Base-by-base conservation (phyloP, 805 yeast species). In the Clavispora santaluciae region DNA sequence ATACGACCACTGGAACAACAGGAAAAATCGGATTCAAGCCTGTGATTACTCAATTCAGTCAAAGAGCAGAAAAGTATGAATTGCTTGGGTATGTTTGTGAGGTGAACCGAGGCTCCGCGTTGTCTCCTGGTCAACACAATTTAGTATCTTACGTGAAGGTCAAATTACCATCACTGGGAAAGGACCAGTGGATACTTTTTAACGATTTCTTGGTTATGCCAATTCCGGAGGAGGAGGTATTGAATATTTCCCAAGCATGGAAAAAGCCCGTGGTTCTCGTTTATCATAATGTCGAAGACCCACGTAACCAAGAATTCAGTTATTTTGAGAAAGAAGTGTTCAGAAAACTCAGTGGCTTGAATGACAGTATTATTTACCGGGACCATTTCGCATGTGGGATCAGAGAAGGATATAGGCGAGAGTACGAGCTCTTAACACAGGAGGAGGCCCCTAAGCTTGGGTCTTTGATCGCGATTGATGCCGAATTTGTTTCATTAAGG, bases 161-260 rank as follows among this genome's bases (percentile, higher is more conserved):
- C 4, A 66, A 61, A 12, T 40, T 49, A 3, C 46, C 48, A 3
- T 41, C 48, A 4, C 48, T 43, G 39, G 47, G 45, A 8, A 39
- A 36, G 20, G 72, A 72, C 35, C 56, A 56, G 51, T 93, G 99
- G 99, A 79, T 73, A 54, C 60, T 93, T 56, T 88, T 93, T 60
- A 93, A 93, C 57, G 98, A 93, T 60, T 93, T 91, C 61, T 66
- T 93, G 48, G 98, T 90, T 12, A 76, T 79, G 51, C 81, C 79
- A 18, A 72, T 93, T 1, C 72, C 82, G 1, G 86, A 83, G 50
- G 75, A 73, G 11, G 97, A 93, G 51, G 97, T 86, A 0, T 70
- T 89, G 36, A 78, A 88, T 56, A 62, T 88, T 36, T 65, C 79
- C 1, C 70, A 73, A 36, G 71, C 82, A 68, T 90, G 96, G 96